Conservation (phyloP, 1,284 basidiomycete species). For the Dichomitus squalens region DNA sequence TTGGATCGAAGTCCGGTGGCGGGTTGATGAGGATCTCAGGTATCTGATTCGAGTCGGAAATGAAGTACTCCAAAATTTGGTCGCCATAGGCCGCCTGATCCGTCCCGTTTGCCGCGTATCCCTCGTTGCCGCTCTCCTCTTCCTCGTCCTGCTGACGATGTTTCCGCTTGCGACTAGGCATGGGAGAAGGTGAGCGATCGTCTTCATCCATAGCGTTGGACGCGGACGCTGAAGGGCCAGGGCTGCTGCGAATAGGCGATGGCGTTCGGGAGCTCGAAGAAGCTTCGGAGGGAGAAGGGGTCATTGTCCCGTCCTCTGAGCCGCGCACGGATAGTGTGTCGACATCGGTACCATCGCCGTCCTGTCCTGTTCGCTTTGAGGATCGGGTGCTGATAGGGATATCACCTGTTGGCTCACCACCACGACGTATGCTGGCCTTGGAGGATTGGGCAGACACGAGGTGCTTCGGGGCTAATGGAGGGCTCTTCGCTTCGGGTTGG, state of each 20-base stretch:
- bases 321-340: slow-evolving; percentile 63
- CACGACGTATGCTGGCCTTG: slow-evolving; percentile 53
- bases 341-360: slow-evolving; percentile 55
- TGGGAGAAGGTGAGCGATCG: slow-evolving; percentile 37
- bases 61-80: slow-evolving; percentile 98
- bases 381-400: slow-evolving; percentile 57
- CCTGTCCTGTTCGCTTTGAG: slow-evolving; percentile 43
- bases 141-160: slow-evolving; percentile 26
- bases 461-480: slow-evolving; percentile 96
- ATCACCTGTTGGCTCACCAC: slow-evolving; percentile 41
- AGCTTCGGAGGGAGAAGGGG: slow-evolving; percentile 81
- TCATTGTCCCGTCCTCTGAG: slow-evolving; percentile 84
- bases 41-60: slow-evolving; percentile 95
- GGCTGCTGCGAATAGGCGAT: slow-evolving; percentile 72
- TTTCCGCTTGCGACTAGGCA: slow-evolving; percentile 37
- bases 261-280: slow-evolving; percentile 90
- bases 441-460: slow-evolving; percentile 69
- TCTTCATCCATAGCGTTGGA: slow-evolving; percentile 43
- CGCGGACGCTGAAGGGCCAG: slow-evolving; percentile 44
- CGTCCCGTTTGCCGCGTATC: slow-evolving; percentile 21
- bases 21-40: slow-evolving; percentile 89
- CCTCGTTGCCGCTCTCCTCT: slow-evolving; percentile 10
- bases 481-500: slow-evolving; percentile 88
- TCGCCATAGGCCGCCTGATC: slow-evolving; percentile 79
- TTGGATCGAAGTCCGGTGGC: slow-evolving; percentile 92